phyloP scores from a whole-genome alignment of 2,329 filamentous ascomycete species.

The Leptographium lundbergii region DNA sequence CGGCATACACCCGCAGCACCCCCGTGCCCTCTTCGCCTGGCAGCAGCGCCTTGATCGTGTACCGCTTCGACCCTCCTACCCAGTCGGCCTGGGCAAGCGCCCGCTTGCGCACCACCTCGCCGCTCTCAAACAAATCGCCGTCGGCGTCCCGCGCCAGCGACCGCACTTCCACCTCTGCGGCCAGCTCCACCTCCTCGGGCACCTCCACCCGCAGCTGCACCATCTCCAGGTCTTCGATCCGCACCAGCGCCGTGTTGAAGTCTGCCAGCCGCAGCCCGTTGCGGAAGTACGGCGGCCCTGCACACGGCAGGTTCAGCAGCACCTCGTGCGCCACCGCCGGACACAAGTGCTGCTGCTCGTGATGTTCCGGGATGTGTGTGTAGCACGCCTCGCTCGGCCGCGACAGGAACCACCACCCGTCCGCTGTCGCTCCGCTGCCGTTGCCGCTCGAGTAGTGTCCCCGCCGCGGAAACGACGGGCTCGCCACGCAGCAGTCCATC shows the following conservation, averaged over 20 bases:
- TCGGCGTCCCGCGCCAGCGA: conserved; percentile 71
- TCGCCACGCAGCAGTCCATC: conserved; percentile 86
- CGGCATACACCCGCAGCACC: conserved; percentile 81
- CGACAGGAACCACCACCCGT: conserved; percentile 88
- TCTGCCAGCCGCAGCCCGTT: conserved; percentile 68
- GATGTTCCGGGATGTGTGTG: conserved; percentile 82
- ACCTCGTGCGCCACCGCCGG: conserved; percentile 78
- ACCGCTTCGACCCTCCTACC: conserved; percentile 73
- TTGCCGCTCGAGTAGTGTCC: conserved; percentile 60
- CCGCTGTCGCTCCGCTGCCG: conserved; percentile 54
- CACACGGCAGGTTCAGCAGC: conserved; percentile 72
- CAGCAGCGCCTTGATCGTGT: conserved; percentile 83
- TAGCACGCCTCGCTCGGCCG: conserved; percentile 85
- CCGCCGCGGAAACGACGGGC: conserved; percentile 76
- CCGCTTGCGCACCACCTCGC: conserved; percentile 72
- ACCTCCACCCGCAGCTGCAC: conserved; percentile 81
- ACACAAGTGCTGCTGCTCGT: conserved; percentile 84
- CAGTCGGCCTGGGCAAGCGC: conserved; percentile 87
- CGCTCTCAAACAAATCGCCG: conserved; percentile 87
- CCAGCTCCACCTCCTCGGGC: conserved; percentile 78
- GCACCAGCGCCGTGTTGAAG: conserved; percentile 77
- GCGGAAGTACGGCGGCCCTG: conserved; percentile 80
- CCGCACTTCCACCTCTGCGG: conserved; percentile 82
- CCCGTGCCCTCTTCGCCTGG: conserved; percentile 87
- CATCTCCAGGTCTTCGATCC: conserved; percentile 87